These are phyloP conservation scores for Coemansia sp. DNA, from an alignment of 371 early-diverging fungal genomes.

Conservation along the genomic window DNA sequence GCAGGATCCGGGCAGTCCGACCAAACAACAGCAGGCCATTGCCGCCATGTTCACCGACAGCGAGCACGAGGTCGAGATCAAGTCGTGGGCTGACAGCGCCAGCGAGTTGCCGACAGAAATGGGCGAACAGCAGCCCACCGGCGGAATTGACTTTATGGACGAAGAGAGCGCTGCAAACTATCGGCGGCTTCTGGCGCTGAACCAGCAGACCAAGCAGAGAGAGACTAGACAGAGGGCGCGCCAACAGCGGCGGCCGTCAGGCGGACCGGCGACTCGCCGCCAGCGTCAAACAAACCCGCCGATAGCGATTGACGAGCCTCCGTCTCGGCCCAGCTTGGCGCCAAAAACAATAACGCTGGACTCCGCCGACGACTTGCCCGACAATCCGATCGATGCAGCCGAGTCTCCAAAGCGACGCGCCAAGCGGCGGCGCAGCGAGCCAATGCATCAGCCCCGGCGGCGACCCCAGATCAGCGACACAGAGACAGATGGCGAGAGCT, in stretches of 20 bases:
- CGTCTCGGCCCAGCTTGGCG: background rate
- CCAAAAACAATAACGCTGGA: background rate
- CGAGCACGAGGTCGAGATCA: background rate
- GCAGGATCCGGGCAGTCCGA: background rate
- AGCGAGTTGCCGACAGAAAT: background rate
- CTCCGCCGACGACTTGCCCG: conserved; percentile 20
- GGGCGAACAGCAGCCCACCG: background rate
- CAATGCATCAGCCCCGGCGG: background rate
- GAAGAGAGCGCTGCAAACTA: conserved; percentile 45
- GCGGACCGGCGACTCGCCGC: background rate
- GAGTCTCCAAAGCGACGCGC: background rate
- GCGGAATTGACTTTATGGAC: conserved; percentile 34
- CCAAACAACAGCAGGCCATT: conserved; percentile 5
- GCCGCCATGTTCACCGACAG: conserved; percentile 32
- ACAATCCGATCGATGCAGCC: conserved; percentile 13
- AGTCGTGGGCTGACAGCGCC: background rate
- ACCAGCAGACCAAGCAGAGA: background rate
- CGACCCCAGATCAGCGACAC: conserved; percentile 24
- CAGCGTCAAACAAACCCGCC: background rate
- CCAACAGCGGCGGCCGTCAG: background rate
- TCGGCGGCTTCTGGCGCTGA: conserved; percentile 12
- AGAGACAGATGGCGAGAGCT: conserved; percentile 26
- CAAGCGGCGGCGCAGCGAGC: background rate
- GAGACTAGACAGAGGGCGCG: background rate
- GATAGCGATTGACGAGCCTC: no score